phyloP scores from a whole-genome alignment of 768 basidiomycete species.

The Trametes coccinea region DNA sequence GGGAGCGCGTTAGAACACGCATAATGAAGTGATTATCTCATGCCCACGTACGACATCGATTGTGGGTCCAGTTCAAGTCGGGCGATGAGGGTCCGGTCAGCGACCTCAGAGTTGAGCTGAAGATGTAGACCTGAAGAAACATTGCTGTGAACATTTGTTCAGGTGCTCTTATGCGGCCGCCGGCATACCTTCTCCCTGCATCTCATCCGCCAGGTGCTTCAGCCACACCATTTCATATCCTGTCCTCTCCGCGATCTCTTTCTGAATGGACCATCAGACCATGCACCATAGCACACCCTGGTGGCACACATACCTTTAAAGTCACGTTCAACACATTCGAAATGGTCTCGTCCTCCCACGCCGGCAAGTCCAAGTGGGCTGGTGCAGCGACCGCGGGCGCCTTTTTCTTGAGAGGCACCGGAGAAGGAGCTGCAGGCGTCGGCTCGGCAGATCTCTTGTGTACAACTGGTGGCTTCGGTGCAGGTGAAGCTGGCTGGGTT shows the following conservation, averaged over 20 bases:
- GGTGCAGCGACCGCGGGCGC: constrained; percentile 26
- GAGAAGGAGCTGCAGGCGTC: constrained; percentile 31
- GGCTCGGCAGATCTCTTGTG: constrained; percentile 33
- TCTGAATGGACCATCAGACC: constrained; percentile 40
- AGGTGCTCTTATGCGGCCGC: no score
- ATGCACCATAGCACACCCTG: neutral
- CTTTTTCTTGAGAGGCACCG: constrained; percentile 52
- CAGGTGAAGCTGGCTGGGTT: constrained; percentile 26
- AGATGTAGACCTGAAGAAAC: constrained; percentile 31
- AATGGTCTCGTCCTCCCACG: constrained; percentile 78
- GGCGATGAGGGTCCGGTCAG: constrained; percentile 81
- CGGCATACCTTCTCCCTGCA: constrained; percentile 52
- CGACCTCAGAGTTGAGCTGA: constrained; percentile 55
- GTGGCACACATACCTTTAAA: constrained; percentile 57
- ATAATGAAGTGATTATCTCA: neutral
- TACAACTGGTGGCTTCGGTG: constrained; percentile 26
- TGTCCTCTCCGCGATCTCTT: constrained; percentile 55
- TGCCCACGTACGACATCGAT: constrained; percentile 60
- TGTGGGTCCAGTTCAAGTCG: constrained; percentile 79
- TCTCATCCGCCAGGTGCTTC: constrained; percentile 69
- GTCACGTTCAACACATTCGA: constrained; percentile 74
- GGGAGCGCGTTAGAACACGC: constrained; percentile 12
- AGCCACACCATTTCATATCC: constrained; percentile 81
- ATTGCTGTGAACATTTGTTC: neutral
- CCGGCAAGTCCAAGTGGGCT: constrained; percentile 51